A percentile compares a stretch with the other conserved stretches of the same genome.
These are phyloP conservation scores for Pascua guehoae DNA, from an alignment of 1,284 basidiomycete species.

Conservation along the genomic window DNA sequence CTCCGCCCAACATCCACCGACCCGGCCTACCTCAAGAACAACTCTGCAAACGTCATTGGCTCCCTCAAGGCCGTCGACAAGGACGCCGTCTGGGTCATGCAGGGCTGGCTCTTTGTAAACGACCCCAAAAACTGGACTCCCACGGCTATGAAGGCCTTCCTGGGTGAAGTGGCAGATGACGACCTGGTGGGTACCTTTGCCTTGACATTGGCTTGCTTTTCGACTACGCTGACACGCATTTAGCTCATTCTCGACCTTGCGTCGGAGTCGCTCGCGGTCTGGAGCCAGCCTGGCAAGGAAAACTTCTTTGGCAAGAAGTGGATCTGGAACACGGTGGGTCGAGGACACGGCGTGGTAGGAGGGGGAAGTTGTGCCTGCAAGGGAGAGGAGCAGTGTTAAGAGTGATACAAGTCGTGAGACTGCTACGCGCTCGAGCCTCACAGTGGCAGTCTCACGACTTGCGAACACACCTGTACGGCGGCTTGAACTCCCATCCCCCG, in stretches of 20 bases:
- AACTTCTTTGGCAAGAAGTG: slow-evolving; percentile 53
- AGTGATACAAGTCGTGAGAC: too few relatives aligned
- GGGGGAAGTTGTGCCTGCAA: too few relatives aligned
- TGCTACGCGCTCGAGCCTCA: too few relatives aligned
- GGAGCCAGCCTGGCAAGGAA: slow-evolving; percentile 44
- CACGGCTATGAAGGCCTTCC: slow-evolving; percentile 39
- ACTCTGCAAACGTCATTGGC: slow-evolving; percentile 46
- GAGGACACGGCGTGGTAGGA: neutral
- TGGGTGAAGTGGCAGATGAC: neutral
- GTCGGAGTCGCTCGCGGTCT: slow-evolving; percentile 51
- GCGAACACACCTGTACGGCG: too few relatives aligned
- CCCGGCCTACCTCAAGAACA: slow-evolving; percentile 45
- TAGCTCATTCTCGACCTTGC: slow-evolving; percentile 52
- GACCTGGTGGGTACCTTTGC: neutral
- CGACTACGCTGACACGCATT: too few relatives aligned
- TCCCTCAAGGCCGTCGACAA: slow-evolving; percentile 51
- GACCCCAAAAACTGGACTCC: slow-evolving; percentile 48
- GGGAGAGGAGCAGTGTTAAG: too few relatives aligned
- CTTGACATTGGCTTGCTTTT: neutral
- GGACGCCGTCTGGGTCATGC: slow-evolving; percentile 53
- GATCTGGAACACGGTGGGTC: slow-evolving; percentile 52
- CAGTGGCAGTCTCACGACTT: too few relatives aligned
- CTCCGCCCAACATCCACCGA: slow-evolving; percentile 50
- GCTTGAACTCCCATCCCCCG: neutral
- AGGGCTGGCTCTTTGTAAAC: slow-evolving; percentile 52